Evolutionary conservation across 2,329 filamentous ascomycete genomes (phyloP).

Genomic region (Pestalotiopsis sp.): DNA sequence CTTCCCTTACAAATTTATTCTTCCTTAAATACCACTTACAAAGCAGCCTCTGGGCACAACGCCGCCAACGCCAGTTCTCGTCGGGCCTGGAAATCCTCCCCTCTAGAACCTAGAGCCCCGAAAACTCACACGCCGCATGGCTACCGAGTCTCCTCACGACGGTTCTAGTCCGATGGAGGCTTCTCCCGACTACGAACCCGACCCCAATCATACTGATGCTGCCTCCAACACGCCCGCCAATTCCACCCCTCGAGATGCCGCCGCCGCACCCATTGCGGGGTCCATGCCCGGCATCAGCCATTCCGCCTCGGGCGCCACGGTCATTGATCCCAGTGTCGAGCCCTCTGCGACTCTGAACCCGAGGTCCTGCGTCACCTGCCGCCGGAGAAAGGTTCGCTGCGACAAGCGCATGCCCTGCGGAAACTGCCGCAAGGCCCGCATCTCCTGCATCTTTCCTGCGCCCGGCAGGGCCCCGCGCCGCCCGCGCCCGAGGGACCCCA

Average conservation of each 20-base stretch:
- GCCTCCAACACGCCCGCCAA: slow-evolving; percentile 7
- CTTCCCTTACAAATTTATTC: neutral
- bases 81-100: neutral
- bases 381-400: slow-evolving; percentile 69
- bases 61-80: neutral
- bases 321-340: slow-evolving; percentile 32
- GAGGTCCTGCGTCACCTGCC: slow-evolving; percentile 53
- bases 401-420: slow-evolving; percentile 78
- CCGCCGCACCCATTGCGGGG: neutral
- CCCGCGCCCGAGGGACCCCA: slow-evolving; percentile 65
- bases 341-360: slow-evolving; percentile 34
- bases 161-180: slow-evolving; percentile 10
- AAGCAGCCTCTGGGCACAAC: neutral
- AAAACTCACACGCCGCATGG: neutral
- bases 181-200: slow-evolving; percentile 4
- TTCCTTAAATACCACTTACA: neutral
- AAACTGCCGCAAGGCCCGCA: slow-evolving; percentile 72
- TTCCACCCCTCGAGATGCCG: slow-evolving; percentile 8
- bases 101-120: neutral
- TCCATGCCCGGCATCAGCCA: slow-evolving; percentile 14
- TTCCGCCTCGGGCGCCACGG: slow-evolving; percentile 29
- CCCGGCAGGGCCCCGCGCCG: slow-evolving; percentile 74
- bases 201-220: neutral
- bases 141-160: slow-evolving; percentile 10
- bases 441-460: slow-evolving; percentile 74